These are phyloP conservation scores for Phaeosphaeria sp. DNA, from an alignment of 2,329 filamentous ascomycete genomes.

Conservation along the genomic window DNA sequence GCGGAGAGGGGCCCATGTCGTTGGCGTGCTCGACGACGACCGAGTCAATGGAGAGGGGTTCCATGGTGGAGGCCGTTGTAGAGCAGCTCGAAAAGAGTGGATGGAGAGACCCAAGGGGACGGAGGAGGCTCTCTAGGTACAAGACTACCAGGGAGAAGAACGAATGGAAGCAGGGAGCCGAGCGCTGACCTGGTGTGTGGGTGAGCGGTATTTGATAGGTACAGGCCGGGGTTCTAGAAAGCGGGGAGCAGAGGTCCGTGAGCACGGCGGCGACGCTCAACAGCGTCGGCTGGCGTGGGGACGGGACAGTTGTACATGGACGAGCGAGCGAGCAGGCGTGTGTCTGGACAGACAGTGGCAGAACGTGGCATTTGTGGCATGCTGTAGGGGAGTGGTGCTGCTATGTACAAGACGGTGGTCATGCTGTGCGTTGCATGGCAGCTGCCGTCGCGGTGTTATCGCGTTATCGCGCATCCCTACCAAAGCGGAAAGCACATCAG, in stretches of 20 bases:
- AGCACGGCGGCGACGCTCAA: background rate
- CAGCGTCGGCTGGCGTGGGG: background rate
- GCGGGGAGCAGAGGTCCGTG: constrained; percentile 21
- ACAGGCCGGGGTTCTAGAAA: constrained; percentile 15
- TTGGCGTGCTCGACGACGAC: constrained; percentile 41
- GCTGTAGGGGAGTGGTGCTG: background rate
- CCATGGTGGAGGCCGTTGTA: constrained; percentile 32
- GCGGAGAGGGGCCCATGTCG: constrained; percentile 20
- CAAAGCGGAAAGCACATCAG: background rate
- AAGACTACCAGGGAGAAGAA: constrained; percentile 4
- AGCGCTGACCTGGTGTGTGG: constrained; percentile 27
- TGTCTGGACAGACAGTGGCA: background rate
- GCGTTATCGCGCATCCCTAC: background rate
- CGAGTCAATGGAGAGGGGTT: constrained; percentile 47
- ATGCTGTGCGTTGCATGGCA: background rate
- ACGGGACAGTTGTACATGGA: background rate
- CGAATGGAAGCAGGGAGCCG: constrained; percentile 12
- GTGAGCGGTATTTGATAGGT: constrained; percentile 31
- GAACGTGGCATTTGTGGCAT: background rate
- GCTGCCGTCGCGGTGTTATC: background rate
- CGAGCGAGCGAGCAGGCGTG: background rate
- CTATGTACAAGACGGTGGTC: background rate
- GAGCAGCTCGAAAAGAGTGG: constrained; percentile 8
- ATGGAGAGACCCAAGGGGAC: constrained; percentile 14
- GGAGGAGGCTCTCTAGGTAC: background rate